These are phyloP conservation scores for Quercus phellos DNA, from an alignment of 331 rosid species.

Conservation along the genomic window DNA sequence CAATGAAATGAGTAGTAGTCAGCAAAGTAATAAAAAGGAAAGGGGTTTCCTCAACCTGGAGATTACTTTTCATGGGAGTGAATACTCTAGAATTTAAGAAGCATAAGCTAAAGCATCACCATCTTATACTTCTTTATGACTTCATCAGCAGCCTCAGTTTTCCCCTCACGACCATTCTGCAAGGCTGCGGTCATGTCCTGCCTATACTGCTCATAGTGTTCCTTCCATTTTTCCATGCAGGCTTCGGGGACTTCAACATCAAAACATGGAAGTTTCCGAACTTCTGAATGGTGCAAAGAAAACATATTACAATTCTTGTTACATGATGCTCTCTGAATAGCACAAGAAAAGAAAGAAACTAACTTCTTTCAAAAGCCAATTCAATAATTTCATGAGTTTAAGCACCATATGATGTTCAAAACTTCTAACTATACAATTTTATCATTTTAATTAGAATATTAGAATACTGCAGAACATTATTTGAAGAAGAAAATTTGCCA, in stretches of 20 bases:
- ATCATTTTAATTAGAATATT: neutral
- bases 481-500: neutral
- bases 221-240: constrained; percentile 36
- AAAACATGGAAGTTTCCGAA: constrained; percentile 51
- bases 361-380: neutral
- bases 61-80: neutral
- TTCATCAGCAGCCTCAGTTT: constrained; percentile 31
- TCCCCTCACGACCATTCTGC: neutral
- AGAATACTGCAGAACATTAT: neutral
- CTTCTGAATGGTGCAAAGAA: constrained; percentile 33
- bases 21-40: neutral
- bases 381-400: neutral
- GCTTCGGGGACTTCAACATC: constrained; percentile 44
- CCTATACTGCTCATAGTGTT: constrained; percentile 27
- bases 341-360: no score
- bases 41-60: neutral
- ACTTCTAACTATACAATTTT: neutral
- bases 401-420: neutral
- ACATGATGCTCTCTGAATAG: neutral
- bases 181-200: constrained; percentile 36
- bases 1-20: neutral
- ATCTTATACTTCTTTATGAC: constrained; percentile 38
- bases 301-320: neutral
- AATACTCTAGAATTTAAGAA: neutral
- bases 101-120: constrained; percentile 25